A percentile compares a stretch with the other conserved stretches of the same genome.
Evolutionary conservation across 1,284 basidiomycete species (phyloP).

Genomic region (Tranzscheliella williamsii): DNA sequence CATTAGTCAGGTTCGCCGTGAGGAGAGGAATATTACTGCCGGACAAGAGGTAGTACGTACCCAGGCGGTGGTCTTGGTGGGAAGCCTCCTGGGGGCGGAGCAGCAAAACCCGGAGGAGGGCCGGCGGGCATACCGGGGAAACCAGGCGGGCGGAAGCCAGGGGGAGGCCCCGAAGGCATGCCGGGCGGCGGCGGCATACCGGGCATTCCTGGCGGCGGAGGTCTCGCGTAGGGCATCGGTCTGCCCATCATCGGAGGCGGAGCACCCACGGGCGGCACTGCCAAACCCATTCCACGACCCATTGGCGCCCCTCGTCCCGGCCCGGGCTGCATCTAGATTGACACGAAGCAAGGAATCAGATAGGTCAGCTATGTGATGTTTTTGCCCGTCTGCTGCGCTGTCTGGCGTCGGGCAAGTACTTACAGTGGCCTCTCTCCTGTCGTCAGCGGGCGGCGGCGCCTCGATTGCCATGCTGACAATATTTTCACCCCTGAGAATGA

Average conservation of each 20-base stretch:
- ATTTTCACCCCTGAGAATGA: conserved; percentile 93
- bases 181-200: conserved; percentile 66
- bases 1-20: not conserved
- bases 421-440: conserved; percentile 80
- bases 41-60: conserved; percentile 2
- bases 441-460: conserved; percentile 89
- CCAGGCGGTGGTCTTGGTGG: conserved; percentile 35
- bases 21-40: not conserved
- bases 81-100: conserved; percentile 23
- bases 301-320: conserved; percentile 93
- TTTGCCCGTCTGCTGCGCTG: too few species aligned
- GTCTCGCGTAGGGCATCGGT: conserved; percentile 62
- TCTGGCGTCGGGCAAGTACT: too few species aligned
- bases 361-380: too few species aligned
- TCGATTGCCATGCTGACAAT: conserved; percentile 94
- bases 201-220: conserved; percentile 67
- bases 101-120: conserved; percentile 32
- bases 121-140: conserved; percentile 36
- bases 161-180: conserved; percentile 50
- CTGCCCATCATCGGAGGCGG: conserved; percentile 64
- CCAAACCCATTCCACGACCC: conserved; percentile 92
- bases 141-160: conserved; percentile 54
- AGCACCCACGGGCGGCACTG: conserved; percentile 70
- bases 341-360: too few species aligned
- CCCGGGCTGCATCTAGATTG: conserved; percentile 73